phyloP scores from a whole-genome alignment of 1,284 basidiomycete genomes.

The Malassezia arunalokei region DNA sequence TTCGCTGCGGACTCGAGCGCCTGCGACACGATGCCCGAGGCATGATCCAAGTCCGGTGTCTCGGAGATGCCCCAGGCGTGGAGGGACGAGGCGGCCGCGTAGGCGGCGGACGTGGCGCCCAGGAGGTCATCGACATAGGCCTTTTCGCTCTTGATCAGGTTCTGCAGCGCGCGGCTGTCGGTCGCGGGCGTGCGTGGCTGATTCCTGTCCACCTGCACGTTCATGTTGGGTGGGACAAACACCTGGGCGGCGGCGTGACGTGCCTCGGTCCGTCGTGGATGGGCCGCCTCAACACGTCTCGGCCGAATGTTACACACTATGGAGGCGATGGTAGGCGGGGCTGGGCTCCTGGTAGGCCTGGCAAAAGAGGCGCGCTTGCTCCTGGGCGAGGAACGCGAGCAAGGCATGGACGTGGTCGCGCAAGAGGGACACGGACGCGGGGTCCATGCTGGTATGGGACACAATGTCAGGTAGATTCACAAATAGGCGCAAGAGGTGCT shows the following conservation, averaged over 20 bases:
- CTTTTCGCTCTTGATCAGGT: constrained; percentile 47
- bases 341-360: constrained; percentile 62
- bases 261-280: neutral
- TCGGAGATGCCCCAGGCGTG: constrained; percentile 48
- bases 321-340: constrained; percentile 60
- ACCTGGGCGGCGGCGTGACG: neutral
- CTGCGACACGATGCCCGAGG: constrained; percentile 42
- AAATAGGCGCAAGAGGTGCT: constrained; percentile 81
- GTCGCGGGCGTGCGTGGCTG: constrained; percentile 35
- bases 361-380: constrained; percentile 59
- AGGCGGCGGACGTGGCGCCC: constrained; percentile 19
- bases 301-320: constrained; percentile 5
- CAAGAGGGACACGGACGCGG: constrained; percentile 68
- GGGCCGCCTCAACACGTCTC: neutral
- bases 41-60: constrained; percentile 40
- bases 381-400: constrained; percentile 62
- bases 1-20: constrained; percentile 43
- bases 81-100: constrained; percentile 44
- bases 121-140: constrained; percentile 37
- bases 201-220: constrained; percentile 24
- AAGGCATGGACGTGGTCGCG: constrained; percentile 82
- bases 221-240: constrained; percentile 3
- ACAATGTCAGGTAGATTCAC: constrained; percentile 62
- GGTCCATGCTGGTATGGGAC: constrained; percentile 77
- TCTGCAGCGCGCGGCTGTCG: constrained; percentile 47